Evolutionary conservation across 176 grass and related monocot species (phyloP), one percentile per base, ranked within the genome.

Genomic region (Echinochloa phyllopogon): DNA sequence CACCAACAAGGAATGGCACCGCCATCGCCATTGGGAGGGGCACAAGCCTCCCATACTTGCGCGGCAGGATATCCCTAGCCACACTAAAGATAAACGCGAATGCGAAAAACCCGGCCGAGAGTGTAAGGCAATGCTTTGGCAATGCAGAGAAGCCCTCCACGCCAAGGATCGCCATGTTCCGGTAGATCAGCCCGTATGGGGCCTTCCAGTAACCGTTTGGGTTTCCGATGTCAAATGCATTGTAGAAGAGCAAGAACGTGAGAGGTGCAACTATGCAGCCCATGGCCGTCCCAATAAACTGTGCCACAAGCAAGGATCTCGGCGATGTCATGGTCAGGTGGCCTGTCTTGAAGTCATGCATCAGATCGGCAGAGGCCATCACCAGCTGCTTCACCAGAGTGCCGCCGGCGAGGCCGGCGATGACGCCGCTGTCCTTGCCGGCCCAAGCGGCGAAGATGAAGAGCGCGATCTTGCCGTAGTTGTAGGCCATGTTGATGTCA

Each of bases 401-500:
- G 20, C 82, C 92, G 23, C 78, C 88, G 10, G 86, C 83, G 52
- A 97, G 90, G 17, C 92, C 95, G 0, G 92, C 95, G 9, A 97
- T 27, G 17, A 97, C 92, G 21, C 92, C 95, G 3, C 69, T 81
- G 8, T 97, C 88, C 61, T 68, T 93, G n/a, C 95, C 90, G 0
- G 90, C 86, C 82, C 87, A 94, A 8, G 90, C 86, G 2, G 95
- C 88, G 1, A 97, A 86, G 33, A 97, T 76, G 65, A 97, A 97
- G 47, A 97, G 82, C 13, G 90, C 83, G 1, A 97, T 94, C 84
- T 94, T 94, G 23, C 92, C 95, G 10, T 97, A 97, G 80, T 94
- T 97, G 58, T 94, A 97, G 18, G 90, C 92, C 92, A 97, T 97
- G 87, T 97, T 97, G 69, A 94, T 97, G 75, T 97, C 90, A 0